Evolutionary conservation across 2,329 filamentous ascomycete species (phyloP).

Genomic region (Colletotrichum sansevieriae): DNA sequence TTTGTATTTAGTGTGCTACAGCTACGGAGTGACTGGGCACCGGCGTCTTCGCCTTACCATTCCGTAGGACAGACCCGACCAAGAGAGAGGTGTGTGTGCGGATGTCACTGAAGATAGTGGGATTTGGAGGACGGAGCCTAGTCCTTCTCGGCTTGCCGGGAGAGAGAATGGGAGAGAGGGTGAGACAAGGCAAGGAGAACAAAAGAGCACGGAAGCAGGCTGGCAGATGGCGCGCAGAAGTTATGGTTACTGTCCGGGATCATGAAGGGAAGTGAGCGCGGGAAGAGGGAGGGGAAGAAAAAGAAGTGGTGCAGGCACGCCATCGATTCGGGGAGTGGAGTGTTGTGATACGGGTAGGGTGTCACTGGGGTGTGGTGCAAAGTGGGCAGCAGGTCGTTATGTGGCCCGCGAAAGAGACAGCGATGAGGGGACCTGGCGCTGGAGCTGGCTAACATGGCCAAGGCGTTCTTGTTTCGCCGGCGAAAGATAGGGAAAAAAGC

Average conservation of each 20-base stretch:
- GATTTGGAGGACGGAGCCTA: conserved; percentile 24
- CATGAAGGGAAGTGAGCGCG: conserved; percentile 22
- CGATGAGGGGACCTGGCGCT: conserved; percentile 10
- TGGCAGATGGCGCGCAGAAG: conserved; percentile 41
- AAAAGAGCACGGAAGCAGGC: conserved; percentile 42
- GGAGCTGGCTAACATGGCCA: neutral
- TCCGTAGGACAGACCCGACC: conserved; percentile 14
- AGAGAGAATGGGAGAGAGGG: conserved; percentile 11
- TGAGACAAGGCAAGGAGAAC: conserved; percentile 35
- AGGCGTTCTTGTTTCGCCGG: neutral
- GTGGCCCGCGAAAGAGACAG: conserved; percentile 30
- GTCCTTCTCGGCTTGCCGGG: conserved; percentile 36
- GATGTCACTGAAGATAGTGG: conserved; percentile 20
- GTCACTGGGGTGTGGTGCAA: conserved; percentile 39
- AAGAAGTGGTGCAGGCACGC: conserved; percentile 33
- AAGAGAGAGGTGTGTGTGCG: conserved; percentile 23
- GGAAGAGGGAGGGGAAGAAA: conserved; percentile 11
- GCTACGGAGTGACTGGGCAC: conserved; percentile 31
- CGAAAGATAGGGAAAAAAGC: conserved; percentile 13
- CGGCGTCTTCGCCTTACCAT: conserved; percentile 9
- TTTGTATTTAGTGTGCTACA: conserved; percentile 33
- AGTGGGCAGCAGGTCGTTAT: conserved; percentile 37
- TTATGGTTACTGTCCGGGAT: conserved; percentile 18
- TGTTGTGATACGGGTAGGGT: conserved; percentile 41
- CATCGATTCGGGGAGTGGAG: conserved; percentile 36